phyloP scores from a whole-genome alignment of 2,329 filamentous ascomycete species.

The Fusarium torreyae region DNA sequence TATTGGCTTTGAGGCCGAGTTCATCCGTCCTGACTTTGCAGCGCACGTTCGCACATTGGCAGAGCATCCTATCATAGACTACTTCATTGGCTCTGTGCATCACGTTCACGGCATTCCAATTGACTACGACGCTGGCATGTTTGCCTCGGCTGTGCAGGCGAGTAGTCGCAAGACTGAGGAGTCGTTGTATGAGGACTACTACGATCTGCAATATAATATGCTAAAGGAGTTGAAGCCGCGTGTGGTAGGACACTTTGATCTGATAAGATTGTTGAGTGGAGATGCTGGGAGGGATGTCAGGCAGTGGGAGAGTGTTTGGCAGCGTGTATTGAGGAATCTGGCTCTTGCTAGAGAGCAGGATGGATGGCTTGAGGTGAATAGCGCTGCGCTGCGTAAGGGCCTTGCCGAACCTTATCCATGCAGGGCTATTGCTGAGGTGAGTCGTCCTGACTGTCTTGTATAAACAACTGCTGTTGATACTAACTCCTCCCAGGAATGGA shows the following conservation, averaged over 20 bases:
- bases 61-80: constrained; percentile 78
- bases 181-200: constrained; percentile 85
- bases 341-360: constrained; percentile 78
- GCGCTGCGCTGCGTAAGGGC: constrained; percentile 88
- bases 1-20: constrained; percentile 94
- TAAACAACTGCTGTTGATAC: background rate
- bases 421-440: constrained; percentile 81
- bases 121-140: constrained; percentile 82
- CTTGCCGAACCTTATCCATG: constrained; percentile 92
- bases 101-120: constrained; percentile 91
- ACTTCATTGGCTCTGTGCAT: constrained; percentile 94
- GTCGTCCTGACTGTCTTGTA: constrained; percentile 43
- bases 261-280: constrained; percentile 85
- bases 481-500: constrained; percentile 71
- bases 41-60: constrained; percentile 73
- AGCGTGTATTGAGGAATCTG: constrained; percentile 81
- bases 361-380: constrained; percentile 92
- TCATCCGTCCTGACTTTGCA: constrained; percentile 79
- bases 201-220: constrained; percentile 90
- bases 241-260: constrained; percentile 94
- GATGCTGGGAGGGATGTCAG: constrained; percentile 75
- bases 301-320: constrained; percentile 78
- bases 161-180: constrained; percentile 71
- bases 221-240: constrained; percentile 78
- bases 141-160: constrained; percentile 63